Conservation (phyloP, 208 protist species). For the Wallacemonas sp. region DNA sequence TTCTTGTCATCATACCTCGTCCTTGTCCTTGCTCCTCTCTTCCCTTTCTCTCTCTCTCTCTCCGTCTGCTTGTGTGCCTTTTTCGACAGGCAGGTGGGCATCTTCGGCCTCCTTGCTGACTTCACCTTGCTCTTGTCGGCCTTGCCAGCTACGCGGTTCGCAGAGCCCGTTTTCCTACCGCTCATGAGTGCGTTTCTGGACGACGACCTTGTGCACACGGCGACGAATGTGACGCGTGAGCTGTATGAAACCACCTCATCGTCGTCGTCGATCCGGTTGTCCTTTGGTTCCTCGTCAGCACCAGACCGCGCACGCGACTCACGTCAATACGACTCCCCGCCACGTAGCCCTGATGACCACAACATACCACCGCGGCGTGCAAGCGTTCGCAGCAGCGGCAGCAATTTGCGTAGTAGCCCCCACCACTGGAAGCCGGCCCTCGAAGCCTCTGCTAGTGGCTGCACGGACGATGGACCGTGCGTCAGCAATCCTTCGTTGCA, state of each 20-base stretch:
- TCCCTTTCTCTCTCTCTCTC: constrained; percentile 4
- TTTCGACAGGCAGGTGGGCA: too few species aligned
- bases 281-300: not conserved
- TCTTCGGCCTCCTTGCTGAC: not conserved
- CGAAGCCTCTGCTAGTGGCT: too few species aligned
- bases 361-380: too few species aligned
- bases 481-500: too few species aligned
- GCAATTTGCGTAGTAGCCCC: too few species aligned
- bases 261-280: not conserved
- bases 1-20: not conserved
- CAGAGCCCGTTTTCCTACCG: not conserved
- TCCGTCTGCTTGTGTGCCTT: not conserved
- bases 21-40: not conserved
- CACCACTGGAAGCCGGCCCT: too few species aligned
- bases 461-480: too few species aligned
- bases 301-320: not conserved
- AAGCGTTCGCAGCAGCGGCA: too few species aligned
- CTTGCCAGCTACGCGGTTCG: not conserved
- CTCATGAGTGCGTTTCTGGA: not conserved
- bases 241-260: not conserved
- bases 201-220: not conserved
- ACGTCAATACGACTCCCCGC: too few species aligned
- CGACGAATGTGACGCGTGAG: not conserved
- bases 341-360: too few species aligned
- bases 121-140: not conserved